A percentile compares a stretch with the other conserved stretches of the same genome.
Evolutionary conservation across 2,329 filamentous ascomycete genomes (phyloP).

Genomic region (Aspergillus novofumigatus): DNA sequence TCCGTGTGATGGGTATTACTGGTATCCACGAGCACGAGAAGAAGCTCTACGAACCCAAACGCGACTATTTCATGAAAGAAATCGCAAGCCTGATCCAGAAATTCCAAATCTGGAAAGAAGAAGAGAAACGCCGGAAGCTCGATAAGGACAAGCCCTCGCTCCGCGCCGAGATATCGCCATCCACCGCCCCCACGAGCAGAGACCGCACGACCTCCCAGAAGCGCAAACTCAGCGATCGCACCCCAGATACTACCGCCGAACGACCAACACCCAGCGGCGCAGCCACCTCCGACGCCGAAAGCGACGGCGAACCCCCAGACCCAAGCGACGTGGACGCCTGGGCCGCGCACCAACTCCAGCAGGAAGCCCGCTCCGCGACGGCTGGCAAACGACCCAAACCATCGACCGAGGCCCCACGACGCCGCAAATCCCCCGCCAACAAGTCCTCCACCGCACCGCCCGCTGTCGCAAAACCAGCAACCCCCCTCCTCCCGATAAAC

Average conservation of each 20-base stretch:
- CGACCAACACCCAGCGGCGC: conserved; percentile 7
- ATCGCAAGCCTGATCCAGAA: conserved; percentile 80
- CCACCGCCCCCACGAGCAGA: conserved; percentile 37
- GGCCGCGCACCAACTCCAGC: conserved; percentile 69
- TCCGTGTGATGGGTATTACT: conserved; percentile 84
- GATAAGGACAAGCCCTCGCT: conserved; percentile 60
- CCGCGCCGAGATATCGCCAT: conserved; percentile 6
- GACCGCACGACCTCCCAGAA: conserved; percentile 33
- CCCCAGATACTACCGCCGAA: background rate
- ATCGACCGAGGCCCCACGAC: conserved; percentile 6
- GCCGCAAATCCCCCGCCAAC: conserved; percentile 3
- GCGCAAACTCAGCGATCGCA: conserved; percentile 26
- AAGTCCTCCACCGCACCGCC: conserved; percentile 1
- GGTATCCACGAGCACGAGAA: conserved; percentile 79
- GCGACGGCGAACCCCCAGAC: conserved; percentile 55
- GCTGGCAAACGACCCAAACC: conserved; percentile 35
- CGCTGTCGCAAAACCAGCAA: conserved; percentile 5
- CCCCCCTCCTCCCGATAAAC: conserved; percentile 36
- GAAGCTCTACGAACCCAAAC: conserved; percentile 80
- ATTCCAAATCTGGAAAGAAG: conserved; percentile 80
- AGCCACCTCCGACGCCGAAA: conserved; percentile 21
- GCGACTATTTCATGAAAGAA: conserved; percentile 78
- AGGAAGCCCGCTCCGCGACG: conserved; percentile 61
- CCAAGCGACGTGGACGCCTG: conserved; percentile 67
- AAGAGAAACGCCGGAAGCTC: conserved; percentile 77